Evolutionary conservation across 139 green algal species (phyloP).

Genomic region (Tetratostichococcus sp.): DNA sequence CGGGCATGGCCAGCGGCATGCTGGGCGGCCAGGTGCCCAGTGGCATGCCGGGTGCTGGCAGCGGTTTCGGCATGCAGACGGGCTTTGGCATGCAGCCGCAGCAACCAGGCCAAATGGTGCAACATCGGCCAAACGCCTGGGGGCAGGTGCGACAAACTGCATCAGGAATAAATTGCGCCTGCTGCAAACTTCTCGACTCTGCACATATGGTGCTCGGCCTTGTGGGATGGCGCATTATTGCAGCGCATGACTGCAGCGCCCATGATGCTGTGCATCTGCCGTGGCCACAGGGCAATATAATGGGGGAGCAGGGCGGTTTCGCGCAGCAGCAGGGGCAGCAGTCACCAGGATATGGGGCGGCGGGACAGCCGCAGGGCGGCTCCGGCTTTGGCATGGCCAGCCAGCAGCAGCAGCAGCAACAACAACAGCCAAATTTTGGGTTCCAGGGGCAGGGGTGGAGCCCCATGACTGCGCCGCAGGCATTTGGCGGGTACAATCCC

Average conservation of each 20-base stretch:
- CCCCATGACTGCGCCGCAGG: constrained; percentile 14
- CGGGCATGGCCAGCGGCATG: constrained; percentile 3
- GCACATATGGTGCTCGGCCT: no score
- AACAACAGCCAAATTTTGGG: no score
- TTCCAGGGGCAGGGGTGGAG: constrained; percentile 4
- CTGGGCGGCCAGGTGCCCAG: background rate
- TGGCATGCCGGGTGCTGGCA: background rate
- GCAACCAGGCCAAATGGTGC: constrained; percentile 1
- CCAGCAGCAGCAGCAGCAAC: no score
- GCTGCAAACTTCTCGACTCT: no score
- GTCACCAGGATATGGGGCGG: background rate
- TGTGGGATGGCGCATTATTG: no score
- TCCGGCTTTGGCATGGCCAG: background rate
- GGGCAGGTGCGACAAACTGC: background rate
- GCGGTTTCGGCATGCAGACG: background rate
- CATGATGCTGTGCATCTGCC: no score
- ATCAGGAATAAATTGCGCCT: no score
- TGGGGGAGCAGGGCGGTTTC: background rate
- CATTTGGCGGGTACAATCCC: constrained; percentile 1
- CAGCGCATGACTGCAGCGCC: no score
- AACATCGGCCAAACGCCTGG: background rate
- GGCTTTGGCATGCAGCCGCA: constrained; percentile 5
- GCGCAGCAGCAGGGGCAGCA: background rate
- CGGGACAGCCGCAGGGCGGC: background rate
- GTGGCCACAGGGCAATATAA: background rate